These are phyloP conservation scores for Lizonia empirigonia DNA, from an alignment of 2,329 filamentous ascomycete genomes.

Conservation along the genomic window DNA sequence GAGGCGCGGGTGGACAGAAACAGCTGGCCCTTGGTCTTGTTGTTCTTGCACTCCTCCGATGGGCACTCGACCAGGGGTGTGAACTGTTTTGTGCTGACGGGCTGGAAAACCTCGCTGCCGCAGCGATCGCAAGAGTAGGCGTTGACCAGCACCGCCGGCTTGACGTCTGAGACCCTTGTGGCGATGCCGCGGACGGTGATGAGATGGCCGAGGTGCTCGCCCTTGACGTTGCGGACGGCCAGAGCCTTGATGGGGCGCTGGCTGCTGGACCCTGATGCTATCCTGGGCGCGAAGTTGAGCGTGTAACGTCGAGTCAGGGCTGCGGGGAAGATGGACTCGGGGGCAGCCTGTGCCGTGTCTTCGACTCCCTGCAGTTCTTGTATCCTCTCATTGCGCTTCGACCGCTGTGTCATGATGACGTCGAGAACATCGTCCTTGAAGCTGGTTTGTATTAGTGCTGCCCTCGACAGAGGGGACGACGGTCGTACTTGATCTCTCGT, in stretches of 20 bases:
- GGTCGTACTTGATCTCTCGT: constrained; percentile 72
- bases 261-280: constrained; percentile 70
- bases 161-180: constrained; percentile 95
- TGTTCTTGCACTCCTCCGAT: constrained; percentile 85
- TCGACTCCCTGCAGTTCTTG: constrained; percentile 51
- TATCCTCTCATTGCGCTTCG: constrained; percentile 81
- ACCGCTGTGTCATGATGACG: constrained; percentile 91
- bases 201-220: constrained; percentile 88
- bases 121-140: constrained; percentile 97
- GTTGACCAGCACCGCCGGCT: constrained; percentile 96
- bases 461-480: neutral
- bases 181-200: constrained; percentile 95
- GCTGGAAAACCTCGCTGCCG: constrained; percentile 97
- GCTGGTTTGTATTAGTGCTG: constrained; percentile 53
- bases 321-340: constrained; percentile 83
- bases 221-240: constrained; percentile 90
- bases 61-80: constrained; percentile 85
- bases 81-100: constrained; percentile 88
- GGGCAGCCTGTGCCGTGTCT: constrained; percentile 63
- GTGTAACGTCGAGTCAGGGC: constrained; percentile 93
- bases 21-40: constrained; percentile 91
- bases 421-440: constrained; percentile 98
- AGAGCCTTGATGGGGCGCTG: constrained; percentile 66
- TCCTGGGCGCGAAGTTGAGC: constrained; percentile 91
- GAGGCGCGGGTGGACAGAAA: constrained; percentile 94